Base-by-base conservation (phyloP, 2,329 filamentous ascomycete genomes). In the Coniochaeta ligniaria region DNA sequence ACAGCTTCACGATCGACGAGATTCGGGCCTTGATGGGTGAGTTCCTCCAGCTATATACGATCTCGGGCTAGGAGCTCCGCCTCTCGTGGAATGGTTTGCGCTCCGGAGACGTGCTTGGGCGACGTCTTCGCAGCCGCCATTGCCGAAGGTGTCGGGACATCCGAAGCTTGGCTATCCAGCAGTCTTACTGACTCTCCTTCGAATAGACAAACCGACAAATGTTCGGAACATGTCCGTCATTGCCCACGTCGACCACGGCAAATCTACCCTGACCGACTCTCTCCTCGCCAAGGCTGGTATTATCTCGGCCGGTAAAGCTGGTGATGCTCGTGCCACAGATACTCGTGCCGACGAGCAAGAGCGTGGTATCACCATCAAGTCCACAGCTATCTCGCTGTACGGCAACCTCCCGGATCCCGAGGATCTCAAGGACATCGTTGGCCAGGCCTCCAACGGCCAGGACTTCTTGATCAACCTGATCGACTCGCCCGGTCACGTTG, bases 391-490 rank as follows among this genome's bases (percentile, higher is more conserved):
- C 83, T 98, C 96, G 71, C 88, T 99, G 75, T 99, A 95, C 82
- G 92, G 91, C 75, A 83, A 87, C 72, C 87, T 99, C 68, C 80
- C 84, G 64, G 87, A 90, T 69, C 81, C 84, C 57, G 94, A 97
- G 62, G 95, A 98, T 75, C 75, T 97, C 69, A 96, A 96, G 87
- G 95, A 99, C 76, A 92, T 98, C 70, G 89, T 90, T 69, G 87
- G 88, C 77, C 86, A 92, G 80, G 89, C 91, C 82, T 90, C 91
- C 70, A 85, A 92, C 66, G 56, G 95, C 79, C 90, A 89, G 78
- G 92, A 96, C 78, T 99, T 99, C 90, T 85, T 99, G 85, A 96
- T 99, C 89, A 99, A 99, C 89, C 86, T 99, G 81, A 99, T 99
- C 79, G 95, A 99, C 82, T 99, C 95, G 63, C 95, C 95, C 66